A percentile compares a stretch with the other conserved stretches of the same genome.
These are phyloP conservation scores for Plicaturopsis crispa DNA, from an alignment of 768 basidiomycete genomes.

Conservation along the genomic window DNA sequence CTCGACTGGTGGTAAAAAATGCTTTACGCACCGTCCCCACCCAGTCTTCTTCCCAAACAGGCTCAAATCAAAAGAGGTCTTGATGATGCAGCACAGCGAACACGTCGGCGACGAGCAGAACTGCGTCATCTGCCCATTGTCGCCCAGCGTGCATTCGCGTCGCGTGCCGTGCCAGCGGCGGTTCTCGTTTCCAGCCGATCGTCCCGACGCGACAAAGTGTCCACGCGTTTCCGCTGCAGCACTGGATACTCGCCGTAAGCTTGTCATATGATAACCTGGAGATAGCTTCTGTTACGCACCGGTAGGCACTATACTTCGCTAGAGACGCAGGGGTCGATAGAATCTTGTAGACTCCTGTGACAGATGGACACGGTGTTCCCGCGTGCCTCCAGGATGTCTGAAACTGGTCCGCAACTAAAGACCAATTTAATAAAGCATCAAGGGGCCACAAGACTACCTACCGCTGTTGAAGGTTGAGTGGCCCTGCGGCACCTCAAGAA, in stretches of 20 bases:
- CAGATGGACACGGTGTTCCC: constrained; percentile 45
- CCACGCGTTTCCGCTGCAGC: constrained; percentile 51
- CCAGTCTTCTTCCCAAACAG: constrained; percentile 64
- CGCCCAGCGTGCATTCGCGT: constrained; percentile 56
- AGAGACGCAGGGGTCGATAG: constrained; percentile 39
- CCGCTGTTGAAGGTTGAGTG: constrained; percentile 64
- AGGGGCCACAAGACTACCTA: constrained; percentile 19
- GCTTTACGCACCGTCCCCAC: constrained; percentile 50
- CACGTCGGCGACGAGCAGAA: constrained; percentile 53
- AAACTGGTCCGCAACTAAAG: constrained; percentile 56
- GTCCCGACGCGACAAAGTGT: constrained; percentile 43
- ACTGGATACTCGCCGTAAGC: constrained; percentile 22
- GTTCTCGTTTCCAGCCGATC: constrained; percentile 63
- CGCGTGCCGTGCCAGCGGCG: constrained; percentile 72
- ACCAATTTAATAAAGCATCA: not conserved
- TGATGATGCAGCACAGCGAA: constrained; percentile 57
- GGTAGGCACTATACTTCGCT: constrained; percentile 53
- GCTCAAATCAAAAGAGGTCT: constrained; percentile 55
- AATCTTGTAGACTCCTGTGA: constrained; percentile 60
- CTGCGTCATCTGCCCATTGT: constrained; percentile 42
- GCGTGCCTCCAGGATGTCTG: constrained; percentile 61
- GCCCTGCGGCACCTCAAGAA: constrained; percentile 51
- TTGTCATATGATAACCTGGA: not conserved
- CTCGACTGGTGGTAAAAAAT: not conserved
- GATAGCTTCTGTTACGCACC: constrained; percentile 26